Conservation (phyloP, 345 rosid species). For the Lumnitzera racemosa region DNA sequence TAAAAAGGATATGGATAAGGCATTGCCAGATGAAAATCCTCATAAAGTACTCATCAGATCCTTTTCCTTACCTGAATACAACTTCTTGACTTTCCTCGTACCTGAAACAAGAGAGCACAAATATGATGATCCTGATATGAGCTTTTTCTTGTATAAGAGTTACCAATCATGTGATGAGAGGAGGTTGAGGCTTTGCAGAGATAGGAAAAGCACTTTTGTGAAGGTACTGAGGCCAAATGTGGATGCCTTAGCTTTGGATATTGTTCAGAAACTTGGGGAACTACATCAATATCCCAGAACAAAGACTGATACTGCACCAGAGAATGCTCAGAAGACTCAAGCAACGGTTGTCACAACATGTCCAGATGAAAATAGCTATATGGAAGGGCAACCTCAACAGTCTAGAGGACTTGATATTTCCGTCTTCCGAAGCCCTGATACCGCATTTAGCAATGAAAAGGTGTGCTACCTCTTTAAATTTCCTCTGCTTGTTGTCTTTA, state of each 20-base stretch:
- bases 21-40: conserved; percentile 20
- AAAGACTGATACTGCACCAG: too few species aligned
- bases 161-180: conserved; percentile 11
- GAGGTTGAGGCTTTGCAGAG: conserved; percentile 26
- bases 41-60: conserved; percentile 26
- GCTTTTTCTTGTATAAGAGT: conserved; percentile 21
- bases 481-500: too few species aligned
- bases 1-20: conserved; percentile 16
- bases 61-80: conserved; percentile 33
- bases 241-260: conserved; percentile 3
- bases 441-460: too few species aligned
- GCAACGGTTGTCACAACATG: too few species aligned
- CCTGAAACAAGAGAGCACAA: conserved; percentile 15
- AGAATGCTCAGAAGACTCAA: too few species aligned
- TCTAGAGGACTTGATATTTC: too few species aligned
- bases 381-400: too few species aligned
- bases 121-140: conserved; percentile 23
- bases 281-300: too few species aligned
- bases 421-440: too few species aligned
- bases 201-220: conserved; percentile 14
- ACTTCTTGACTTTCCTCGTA: conserved; percentile 26
- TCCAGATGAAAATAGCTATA: too few species aligned
- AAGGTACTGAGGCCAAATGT: conserved; percentile 11
- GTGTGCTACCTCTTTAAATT: too few species aligned
- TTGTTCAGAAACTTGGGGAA: too few species aligned